These are phyloP conservation scores for Ambrosia artemisiifolia DNA, from an alignment of 129 eudicot species.

Conservation along the genomic window DNA sequence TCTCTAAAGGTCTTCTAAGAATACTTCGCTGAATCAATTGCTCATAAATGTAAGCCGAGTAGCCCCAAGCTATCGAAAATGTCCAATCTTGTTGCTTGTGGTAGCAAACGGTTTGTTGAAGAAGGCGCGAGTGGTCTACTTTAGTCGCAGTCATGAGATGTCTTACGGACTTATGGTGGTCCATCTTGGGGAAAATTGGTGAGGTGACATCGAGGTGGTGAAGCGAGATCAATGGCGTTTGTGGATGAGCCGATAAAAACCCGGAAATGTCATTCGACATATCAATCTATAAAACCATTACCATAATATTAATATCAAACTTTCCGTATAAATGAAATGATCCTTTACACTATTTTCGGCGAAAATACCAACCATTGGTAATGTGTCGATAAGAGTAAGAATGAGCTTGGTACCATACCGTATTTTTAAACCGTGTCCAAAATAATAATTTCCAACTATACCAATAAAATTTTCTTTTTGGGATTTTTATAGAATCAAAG, in stretches of 20 bases:
- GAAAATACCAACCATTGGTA: too few species aligned
- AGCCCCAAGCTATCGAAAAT: constrained; percentile 41
- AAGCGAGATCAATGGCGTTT: constrained; percentile 37
- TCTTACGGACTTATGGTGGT: constrained; percentile 27
- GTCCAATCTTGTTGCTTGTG: constrained; percentile 32
- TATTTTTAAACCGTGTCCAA: too few species aligned
- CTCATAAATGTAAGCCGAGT: constrained; percentile 41
- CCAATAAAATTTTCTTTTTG: too few species aligned
- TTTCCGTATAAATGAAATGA: too few species aligned
- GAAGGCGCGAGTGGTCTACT: constrained; percentile 36
- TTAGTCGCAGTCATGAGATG: constrained; percentile 37
- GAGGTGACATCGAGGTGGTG: constrained; percentile 42
- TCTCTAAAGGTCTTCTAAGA: constrained; percentile 38
- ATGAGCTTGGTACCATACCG: too few species aligned
- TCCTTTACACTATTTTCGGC: too few species aligned
- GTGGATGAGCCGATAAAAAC: constrained; percentile 43
- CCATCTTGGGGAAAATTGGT: constrained; percentile 33
- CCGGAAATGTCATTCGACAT: constrained; percentile 39
- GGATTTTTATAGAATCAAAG: too few species aligned
- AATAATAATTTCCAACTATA: too few species aligned
- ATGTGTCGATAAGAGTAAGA: too few species aligned
- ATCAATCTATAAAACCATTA: constrained; percentile 31
- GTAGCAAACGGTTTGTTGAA: constrained; percentile 43
- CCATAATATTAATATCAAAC: neutral
- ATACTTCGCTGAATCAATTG: constrained; percentile 32